A percentile compares a stretch with the other conserved stretches of the same genome.
Conservation (phyloP, 2,329 filamentous ascomycete genomes). For the Ceratocystis harringtonii region DNA sequence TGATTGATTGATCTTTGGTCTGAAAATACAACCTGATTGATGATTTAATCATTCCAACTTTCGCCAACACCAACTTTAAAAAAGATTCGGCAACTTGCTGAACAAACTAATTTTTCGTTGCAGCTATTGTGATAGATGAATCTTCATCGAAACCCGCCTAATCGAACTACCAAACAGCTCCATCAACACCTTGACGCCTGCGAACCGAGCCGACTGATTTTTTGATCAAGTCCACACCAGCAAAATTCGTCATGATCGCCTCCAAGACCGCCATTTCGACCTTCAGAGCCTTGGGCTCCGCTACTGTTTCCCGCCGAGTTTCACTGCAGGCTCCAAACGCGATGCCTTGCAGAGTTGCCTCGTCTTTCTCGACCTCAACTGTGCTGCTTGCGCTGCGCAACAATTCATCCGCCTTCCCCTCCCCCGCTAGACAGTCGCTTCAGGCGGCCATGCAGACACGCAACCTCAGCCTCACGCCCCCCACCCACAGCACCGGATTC, state of each 20-base stretch:
- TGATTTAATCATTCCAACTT: neutral
- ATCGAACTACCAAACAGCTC: neutral
- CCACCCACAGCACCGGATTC: slow-evolving; percentile 13
- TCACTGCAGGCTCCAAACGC: neutral
- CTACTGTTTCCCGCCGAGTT: neutral
- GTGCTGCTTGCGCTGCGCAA: slow-evolving; percentile 1
- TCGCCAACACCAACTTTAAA: neutral
- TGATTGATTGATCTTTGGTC: neutral
- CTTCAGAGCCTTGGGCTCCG: slow-evolving; percentile 1
- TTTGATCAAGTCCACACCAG: neutral
- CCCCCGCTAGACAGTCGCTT: neutral
- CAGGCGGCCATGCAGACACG: slow-evolving; percentile 9
- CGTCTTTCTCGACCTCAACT: slow-evolving; percentile 7
- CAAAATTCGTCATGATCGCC: slow-evolving; percentile 8
- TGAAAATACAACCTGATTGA: neutral
- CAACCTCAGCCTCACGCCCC: slow-evolving; percentile 10
- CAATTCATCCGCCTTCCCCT: slow-evolving; percentile 4
- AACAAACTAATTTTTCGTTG: neutral
- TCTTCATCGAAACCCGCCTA: too few species aligned
- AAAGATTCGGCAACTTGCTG: neutral
- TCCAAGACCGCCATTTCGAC: slow-evolving; percentile 5
- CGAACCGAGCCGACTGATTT: neutral
- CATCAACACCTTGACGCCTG: neutral
- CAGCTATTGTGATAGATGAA: too few species aligned
- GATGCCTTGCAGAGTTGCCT: neutral